phyloP scores from a whole-genome alignment of 257 asterid species.

The Euphrasia confusa region DNA sequence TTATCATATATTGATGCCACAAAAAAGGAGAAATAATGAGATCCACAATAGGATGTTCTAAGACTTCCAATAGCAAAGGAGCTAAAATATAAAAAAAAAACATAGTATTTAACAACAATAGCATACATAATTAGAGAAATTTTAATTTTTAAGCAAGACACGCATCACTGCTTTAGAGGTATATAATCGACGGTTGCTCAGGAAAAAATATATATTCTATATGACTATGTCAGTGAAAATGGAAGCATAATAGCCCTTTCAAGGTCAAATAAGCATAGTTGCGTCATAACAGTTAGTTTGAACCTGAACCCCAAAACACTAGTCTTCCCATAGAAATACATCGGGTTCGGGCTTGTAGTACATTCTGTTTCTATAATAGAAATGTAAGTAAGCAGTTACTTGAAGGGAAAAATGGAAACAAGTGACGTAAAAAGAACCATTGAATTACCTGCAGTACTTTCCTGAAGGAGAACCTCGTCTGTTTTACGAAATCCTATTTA shows the following conservation, averaged over 20 bases:
- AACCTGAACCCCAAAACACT: not conserved
- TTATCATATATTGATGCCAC: conserved; percentile 9
- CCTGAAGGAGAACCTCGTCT: conserved; percentile 74
- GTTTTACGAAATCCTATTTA: conserved; percentile 65
- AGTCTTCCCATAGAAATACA: not conserved
- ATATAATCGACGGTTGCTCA: conserved; percentile 1
- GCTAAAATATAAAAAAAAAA: not conserved
- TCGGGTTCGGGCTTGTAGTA: not conserved
- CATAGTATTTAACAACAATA: too few relatives aligned
- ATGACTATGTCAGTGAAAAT: not conserved
- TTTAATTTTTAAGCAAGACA: conserved; percentile 12
- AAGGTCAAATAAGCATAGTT: not conserved
- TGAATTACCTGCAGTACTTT: conserved; percentile 64
- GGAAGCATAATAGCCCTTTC: conserved; percentile 7
- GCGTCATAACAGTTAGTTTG: conserved; percentile 10
- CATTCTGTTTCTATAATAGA: not conserved
- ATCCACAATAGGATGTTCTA: not conserved
- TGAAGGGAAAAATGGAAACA: conserved; percentile 17
- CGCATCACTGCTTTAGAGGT: conserved; percentile 5
- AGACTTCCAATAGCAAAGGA: conserved; percentile 10
- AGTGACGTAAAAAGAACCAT: conserved; percentile 22
- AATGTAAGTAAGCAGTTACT: not conserved
- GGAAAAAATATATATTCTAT: not conserved
- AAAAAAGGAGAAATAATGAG: not conserved
- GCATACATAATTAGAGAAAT: not conserved